A percentile compares a stretch with the other conserved stretches of the same genome.
These are phyloP conservation scores for Trametes sp. DNA, from an alignment of 1,284 basidiomycete species.

Conservation along the genomic window DNA sequence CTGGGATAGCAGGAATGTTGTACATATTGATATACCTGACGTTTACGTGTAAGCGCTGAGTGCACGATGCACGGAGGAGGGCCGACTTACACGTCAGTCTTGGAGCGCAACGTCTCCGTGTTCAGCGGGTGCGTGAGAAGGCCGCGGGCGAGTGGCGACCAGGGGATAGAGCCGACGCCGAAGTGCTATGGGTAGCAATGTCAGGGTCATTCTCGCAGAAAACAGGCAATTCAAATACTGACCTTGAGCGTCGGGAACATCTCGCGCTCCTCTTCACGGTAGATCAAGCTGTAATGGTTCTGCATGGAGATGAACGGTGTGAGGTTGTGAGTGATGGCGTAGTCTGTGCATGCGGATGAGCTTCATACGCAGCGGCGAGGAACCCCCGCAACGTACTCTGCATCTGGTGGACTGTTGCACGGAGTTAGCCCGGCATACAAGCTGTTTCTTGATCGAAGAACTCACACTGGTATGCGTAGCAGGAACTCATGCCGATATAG, in stretches of 20 bases:
- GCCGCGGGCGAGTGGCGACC: conserved; percentile 51
- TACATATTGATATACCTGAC: background rate
- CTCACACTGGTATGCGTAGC: conserved; percentile 51
- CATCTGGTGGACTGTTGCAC: conserved; percentile 53
- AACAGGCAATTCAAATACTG: background rate
- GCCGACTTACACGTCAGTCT: conserved; percentile 30
- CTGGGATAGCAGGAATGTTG: background rate
- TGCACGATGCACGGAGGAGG: background rate
- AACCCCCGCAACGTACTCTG: conserved; percentile 44
- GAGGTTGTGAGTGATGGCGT: conserved; percentile 48
- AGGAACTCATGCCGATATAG: conserved; percentile 49
- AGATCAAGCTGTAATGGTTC: conserved; percentile 52
- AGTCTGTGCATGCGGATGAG: conserved; percentile 30
- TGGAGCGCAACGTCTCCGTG: conserved; percentile 35
- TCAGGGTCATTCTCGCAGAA: background rate
- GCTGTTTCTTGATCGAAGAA: too few relatives aligned
- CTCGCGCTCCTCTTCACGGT: conserved; percentile 60
- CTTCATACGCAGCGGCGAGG: too few relatives aligned
- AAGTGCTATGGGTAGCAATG: conserved; percentile 30
- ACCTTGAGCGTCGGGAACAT: conserved; percentile 53
- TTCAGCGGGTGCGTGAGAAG: conserved; percentile 45
- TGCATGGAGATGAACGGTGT: conserved; percentile 65
- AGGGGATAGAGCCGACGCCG: conserved; percentile 53
- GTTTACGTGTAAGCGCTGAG: background rate
- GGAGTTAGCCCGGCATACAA: too few relatives aligned